A percentile compares a stretch with the other conserved stretches of the same genome.
Evolutionary conservation across 169 alveolate genomes (phyloP).

Genomic region (Cryptosporidium ubiquitum): DNA sequence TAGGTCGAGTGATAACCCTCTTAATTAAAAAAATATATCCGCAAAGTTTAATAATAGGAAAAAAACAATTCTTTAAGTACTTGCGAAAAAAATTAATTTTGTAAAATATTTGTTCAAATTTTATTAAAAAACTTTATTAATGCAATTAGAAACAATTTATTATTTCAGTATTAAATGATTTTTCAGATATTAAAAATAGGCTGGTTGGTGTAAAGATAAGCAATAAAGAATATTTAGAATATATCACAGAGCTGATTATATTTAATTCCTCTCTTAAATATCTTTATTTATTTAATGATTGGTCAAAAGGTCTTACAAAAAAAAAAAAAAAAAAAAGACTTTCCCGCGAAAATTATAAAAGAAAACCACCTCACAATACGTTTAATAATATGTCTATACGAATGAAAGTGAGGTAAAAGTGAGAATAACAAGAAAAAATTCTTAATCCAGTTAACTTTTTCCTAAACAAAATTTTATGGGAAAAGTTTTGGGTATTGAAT

Average conservation of each 20-base stretch:
- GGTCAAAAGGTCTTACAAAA: neutral
- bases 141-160: no score
- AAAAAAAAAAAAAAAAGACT: neutral
- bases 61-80: no score
- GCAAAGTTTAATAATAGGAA: neutral
- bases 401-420: slow-evolving; percentile 29
- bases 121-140: no score
- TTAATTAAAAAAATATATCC: neutral
- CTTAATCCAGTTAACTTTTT: neutral
- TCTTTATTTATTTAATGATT: neutral
- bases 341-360: slow-evolving; percentile 10
- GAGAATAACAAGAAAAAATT: slow-evolving; percentile 4
- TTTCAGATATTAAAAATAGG: no score
- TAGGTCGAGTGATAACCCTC: slow-evolving; percentile 34
- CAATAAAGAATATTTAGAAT: no score
- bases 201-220: no score
- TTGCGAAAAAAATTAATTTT: no score
- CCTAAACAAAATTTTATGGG: neutral
- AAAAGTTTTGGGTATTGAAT: neutral
- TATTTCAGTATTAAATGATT: no score
- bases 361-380: slow-evolving; percentile 67
- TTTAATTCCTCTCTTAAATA: neutral
- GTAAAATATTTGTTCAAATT: no score
- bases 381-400: slow-evolving; percentile 44
- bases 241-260: neutral